Conservation (phyloP, 164 flowering plant species). For the Tetrastigma voinierianum region DNA sequence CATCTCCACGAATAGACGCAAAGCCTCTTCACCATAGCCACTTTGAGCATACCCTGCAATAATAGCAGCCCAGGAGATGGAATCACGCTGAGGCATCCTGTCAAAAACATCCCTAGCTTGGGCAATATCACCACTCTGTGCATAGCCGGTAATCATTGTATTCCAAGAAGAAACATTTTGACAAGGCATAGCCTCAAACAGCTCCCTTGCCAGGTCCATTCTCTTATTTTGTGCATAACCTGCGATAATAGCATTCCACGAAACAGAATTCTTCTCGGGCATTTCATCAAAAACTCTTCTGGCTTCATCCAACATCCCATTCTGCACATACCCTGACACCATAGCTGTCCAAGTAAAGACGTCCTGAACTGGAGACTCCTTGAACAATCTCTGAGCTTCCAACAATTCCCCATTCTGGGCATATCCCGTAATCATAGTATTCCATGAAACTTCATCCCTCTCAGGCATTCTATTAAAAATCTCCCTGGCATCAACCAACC, state of each 20-base stretch:
- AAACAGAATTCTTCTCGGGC: slow-evolving; percentile 78
- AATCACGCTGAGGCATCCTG: slow-evolving; percentile 74
- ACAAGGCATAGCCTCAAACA: slow-evolving; percentile 81
- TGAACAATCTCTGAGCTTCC: slow-evolving; percentile 46
- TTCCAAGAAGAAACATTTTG: slow-evolving; percentile 82
- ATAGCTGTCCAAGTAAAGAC: no score
- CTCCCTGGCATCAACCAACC: slow-evolving; percentile 55
- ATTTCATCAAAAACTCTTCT: slow-evolving; percentile 62
- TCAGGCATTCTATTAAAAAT: slow-evolving; percentile 69
- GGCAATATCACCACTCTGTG: slow-evolving; percentile 62
- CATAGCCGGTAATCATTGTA: slow-evolving; percentile 91
- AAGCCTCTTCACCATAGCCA: slow-evolving; percentile 69
- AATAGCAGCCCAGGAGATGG: slow-evolving; percentile 94
- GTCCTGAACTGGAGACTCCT: no score
- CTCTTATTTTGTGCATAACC: slow-evolving; percentile 65
- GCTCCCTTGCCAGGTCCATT: slow-evolving; percentile 65
- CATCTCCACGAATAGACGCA: slow-evolving; percentile 62
- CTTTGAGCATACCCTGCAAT: slow-evolving; percentile 81
- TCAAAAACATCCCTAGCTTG: slow-evolving; percentile 63
- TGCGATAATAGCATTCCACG: slow-evolving; percentile 91
- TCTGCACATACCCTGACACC: slow-evolving; percentile 60
- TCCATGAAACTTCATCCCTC: slow-evolving; percentile 86
- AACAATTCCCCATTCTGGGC: slow-evolving; percentile 65
- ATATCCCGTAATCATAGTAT: slow-evolving; percentile 75
- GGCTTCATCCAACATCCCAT: slow-evolving; percentile 69